Base-by-base conservation (phyloP, 2,329 filamentous ascomycete genomes). In the Paraphaeosphaeria minitans region DNA sequence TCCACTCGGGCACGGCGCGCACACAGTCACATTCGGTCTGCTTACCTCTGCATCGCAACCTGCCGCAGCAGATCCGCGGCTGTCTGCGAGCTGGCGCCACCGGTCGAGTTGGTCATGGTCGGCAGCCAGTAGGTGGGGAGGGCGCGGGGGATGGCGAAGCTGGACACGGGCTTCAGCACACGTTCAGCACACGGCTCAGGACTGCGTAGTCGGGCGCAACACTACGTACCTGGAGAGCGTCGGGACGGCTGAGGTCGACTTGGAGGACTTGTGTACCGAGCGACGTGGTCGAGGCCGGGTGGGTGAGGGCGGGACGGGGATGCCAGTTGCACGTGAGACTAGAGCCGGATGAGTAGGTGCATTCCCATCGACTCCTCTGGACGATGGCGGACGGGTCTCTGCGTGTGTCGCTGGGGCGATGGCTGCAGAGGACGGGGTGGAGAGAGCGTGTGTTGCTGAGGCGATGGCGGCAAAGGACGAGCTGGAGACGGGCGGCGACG, bases 1-100 rank as follows among this genome's bases (percentile, higher is more conserved):
- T 31, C 29, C 29, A 31, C 29, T 5, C 29, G 45, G 48, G 29
- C 27, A 21, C 19, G 21, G 47, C 55, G 43, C 48, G 48, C 56
- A n/a, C 41, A 22, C 1, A 43, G 41, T 21, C 19, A 43, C 19
- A 22, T 21, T 12, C 19, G 41, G 51, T 24, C 29, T 31, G 65
- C 84, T 82, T 81, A 87, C 85, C 81, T 84, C 71, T 84, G 83
- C 73, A 82, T 76, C 75, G 84, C 82, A 59, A 83, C 81, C 75
- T 87, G 85, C 69, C 84, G 81, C 69, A 86, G 76, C 74, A 86
- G 76, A 68, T 87, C 85, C 53, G 83, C 82, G 56, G 85, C 84
- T 59, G 79, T 80, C 37, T 39, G 37, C 67, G 80, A 83, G 66
- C 79, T 76, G 74, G 79, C 78, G 74, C 79, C 79, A 60, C 65